Evolutionary conservation across 2,329 filamentous ascomycete genomes (phyloP).

Genomic region (Calonectria pseudoreteaudii): DNA sequence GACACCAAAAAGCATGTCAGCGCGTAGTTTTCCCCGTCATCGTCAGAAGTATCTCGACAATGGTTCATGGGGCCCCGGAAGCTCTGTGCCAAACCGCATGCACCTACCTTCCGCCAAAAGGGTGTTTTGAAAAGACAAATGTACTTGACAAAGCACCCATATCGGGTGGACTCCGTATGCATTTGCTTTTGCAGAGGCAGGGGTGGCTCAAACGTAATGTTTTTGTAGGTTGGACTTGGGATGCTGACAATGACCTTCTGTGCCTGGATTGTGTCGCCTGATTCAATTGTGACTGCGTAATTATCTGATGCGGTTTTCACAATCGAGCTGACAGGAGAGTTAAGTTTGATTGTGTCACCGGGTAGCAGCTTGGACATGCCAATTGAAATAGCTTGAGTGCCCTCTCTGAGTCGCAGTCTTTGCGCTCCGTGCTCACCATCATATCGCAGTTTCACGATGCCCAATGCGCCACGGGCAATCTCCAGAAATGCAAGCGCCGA

Average conservation of each 20-base stretch:
- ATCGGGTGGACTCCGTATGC: background rate
- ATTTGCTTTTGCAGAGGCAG: background rate
- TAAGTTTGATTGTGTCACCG: background rate
- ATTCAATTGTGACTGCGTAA: background rate
- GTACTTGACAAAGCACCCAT: conserved; percentile 30
- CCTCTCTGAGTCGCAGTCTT: conserved; percentile 23
- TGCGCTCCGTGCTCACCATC: conserved; percentile 29
- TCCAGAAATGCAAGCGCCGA: conserved; percentile 28
- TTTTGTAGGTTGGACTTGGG: conserved; percentile 13
- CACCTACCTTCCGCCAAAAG: conserved; percentile 20
- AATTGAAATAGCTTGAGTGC: conserved; percentile 17
- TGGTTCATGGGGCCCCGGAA: conserved; percentile 20
- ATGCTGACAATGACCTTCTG: conserved; percentile 26
- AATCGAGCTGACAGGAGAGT: conserved; percentile 5
- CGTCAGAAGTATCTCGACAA: conserved; percentile 20
- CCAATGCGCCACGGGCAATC: conserved; percentile 23
- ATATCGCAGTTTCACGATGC: conserved; percentile 25
- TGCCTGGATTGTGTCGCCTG: background rate
- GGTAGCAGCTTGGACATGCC: conserved; percentile 17
- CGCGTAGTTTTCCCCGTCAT: conserved; percentile 11
- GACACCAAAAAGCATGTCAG: conserved; percentile 14
- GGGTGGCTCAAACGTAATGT: conserved; percentile 12
- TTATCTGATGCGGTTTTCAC: background rate
- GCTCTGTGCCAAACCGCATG: conserved; percentile 25
- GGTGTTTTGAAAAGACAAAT: conserved; percentile 28